A percentile compares a stretch with the other conserved stretches of the same genome.
Evolutionary conservation across 1,284 basidiomycete genomes (phyloP).

Genomic region (Ustilago nuda): DNA sequence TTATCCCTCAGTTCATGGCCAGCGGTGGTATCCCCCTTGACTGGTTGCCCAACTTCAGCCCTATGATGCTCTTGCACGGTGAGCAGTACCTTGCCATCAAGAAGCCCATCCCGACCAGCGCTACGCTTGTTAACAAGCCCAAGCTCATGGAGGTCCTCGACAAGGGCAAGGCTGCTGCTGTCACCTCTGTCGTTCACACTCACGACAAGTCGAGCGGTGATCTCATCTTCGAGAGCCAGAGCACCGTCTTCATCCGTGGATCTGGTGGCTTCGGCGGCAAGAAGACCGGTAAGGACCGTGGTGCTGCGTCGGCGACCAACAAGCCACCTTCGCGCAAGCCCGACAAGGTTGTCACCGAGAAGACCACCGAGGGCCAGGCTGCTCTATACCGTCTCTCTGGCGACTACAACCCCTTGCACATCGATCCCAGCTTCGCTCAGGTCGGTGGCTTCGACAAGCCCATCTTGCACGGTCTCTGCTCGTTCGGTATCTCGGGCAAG

Average conservation of each 20-base stretch:
- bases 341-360: constrained; percentile 64
- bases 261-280: constrained; percentile 95
- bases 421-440: constrained; percentile 90
- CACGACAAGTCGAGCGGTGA: constrained; percentile 75
- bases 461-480: constrained; percentile 81
- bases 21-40: constrained; percentile 73
- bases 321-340: constrained; percentile 74
- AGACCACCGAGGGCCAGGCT: constrained; percentile 72
- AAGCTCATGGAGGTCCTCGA: constrained; percentile 73
- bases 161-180: constrained; percentile 66
- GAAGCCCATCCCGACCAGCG: constrained; percentile 85
- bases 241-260: constrained; percentile 91
- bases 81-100: constrained; percentile 95
- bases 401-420: constrained; percentile 86
- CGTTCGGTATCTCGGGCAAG: constrained; percentile 93
- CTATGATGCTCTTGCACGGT: constrained; percentile 96
- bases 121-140: constrained; percentile 82
- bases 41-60: constrained; percentile 92
- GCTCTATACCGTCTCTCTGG: constrained; percentile 76
- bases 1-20: constrained; percentile 85
- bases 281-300: constrained; percentile 86
- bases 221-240: constrained; percentile 90
- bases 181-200: constrained; percentile 52
- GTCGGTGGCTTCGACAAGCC: constrained; percentile 95
- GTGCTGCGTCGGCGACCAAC: constrained; percentile 87